These are phyloP conservation scores for Brasenia schreberi DNA, from an alignment of 164 flowering plant species.

Conservation along the genomic window DNA sequence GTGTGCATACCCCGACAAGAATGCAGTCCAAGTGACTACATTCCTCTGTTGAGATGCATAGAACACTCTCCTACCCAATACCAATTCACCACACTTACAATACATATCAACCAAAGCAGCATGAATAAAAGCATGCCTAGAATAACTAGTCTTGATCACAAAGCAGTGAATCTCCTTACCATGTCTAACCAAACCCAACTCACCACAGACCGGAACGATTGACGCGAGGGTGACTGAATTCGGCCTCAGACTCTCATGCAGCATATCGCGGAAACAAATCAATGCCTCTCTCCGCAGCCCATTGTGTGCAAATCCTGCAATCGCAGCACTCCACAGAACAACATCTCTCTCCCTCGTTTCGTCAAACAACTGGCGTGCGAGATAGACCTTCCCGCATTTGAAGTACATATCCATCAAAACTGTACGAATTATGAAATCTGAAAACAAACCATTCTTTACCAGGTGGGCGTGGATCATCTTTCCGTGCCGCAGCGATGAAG, in stretches of 20 bases:
- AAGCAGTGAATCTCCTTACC: constrained; percentile 74
- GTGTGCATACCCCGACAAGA: constrained; percentile 65
- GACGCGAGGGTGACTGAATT: constrained; percentile 59
- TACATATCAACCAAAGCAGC: constrained; percentile 79
- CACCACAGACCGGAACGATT: constrained; percentile 64
- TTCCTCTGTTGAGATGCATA: constrained; percentile 45
- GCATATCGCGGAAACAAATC: constrained; percentile 49
- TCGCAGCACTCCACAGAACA: constrained; percentile 79
- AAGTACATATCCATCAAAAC: constrained; percentile 80
- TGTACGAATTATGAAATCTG: constrained; percentile 33
- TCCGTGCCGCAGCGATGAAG: constrained; percentile 43
- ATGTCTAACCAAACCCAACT: constrained; percentile 26
- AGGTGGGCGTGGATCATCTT: constrained; percentile 50
- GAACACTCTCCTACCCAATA: constrained; percentile 54
- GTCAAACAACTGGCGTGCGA: constrained; percentile 50
- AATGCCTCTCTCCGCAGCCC: constrained; percentile 46
- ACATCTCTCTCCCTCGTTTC: constrained; percentile 44
- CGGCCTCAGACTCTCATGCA: constrained; percentile 35
- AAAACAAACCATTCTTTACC: constrained; percentile 58
- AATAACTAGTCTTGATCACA: constrained; percentile 36
- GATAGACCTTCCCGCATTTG: constrained; percentile 66
- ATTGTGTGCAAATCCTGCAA: constrained; percentile 81
- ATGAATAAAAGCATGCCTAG: constrained; percentile 42
- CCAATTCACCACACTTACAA: constrained; percentile 71
- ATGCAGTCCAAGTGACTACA: constrained; percentile 79